Base-by-base conservation (phyloP, 441 rosid species). In the Pelargonium cotyledonis region DNA sequence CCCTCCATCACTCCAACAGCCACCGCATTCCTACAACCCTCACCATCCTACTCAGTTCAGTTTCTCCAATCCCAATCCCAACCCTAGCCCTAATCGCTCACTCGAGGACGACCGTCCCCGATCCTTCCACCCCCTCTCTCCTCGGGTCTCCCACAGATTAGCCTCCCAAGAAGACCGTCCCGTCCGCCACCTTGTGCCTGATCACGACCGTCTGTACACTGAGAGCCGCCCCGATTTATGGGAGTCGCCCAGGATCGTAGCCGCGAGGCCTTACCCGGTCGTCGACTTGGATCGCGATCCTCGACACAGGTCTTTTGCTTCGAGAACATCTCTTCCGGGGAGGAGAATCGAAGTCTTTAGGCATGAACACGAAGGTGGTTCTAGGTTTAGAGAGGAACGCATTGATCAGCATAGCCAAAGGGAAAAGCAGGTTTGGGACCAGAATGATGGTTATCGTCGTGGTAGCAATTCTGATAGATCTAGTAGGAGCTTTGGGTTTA, bases 301-400 rank as follows among this genome's bases (percentile, higher is more conserved):
- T 49, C 77, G 70, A 8, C 68, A 9, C 9, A 19, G 19, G 71
- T 87, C 72, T 57, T 75, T 76, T 67, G 86, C 79, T 47, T 79
- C 75, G 29, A 75, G 65, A 31, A 70, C 79, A 8, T n/a, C 77
- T n/a, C 82, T 85, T 1, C 82, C 84, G 38, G 70, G 65, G 63
- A 63, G 75, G 6, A 31, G 75, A 0, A 68, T 72, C 62, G 77
- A 80, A 68, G 70, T 74, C 64, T 65, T 60, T 53, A 84, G 79
- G 84, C 87, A 72, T 76, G 88, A 77, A 31, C 68, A 83, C 44
- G 89, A 80, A 55, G 71, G 73, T 49, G 75, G 69, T 72, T 73
- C 81, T 75, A 84, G 86, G 86, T 72, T 81, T 76, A 80, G 85
- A 53, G 81, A 80, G 68, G 83, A 77, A 72, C 63, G 57, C 15